Percentiles rank a stretch among this genome's conserved stretches.
Evolutionary conservation across 225 moss, liverwort and hornwort genomes (phyloP).

Genomic region (Climacium dendroides): DNA sequence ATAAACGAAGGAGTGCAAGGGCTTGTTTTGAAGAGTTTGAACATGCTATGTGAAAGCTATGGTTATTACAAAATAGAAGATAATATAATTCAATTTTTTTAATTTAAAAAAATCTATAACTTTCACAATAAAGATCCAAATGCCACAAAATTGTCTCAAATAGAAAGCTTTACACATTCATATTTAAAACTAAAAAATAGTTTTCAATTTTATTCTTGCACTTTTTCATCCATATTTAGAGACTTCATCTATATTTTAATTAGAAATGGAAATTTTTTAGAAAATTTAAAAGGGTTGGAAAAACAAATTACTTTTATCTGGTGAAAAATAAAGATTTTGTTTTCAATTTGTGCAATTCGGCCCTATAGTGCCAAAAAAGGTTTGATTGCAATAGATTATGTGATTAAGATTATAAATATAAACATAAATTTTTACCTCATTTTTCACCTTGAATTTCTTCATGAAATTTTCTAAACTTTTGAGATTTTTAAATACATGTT

Average conservation of each 20-base stretch:
- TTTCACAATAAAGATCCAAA: no score
- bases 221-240: background rate
- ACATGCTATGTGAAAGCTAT: no score
- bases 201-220: background rate
- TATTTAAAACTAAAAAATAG: background rate
- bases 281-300: background rate
- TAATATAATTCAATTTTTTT: no score
- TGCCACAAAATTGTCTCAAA: no score
- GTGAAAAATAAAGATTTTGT: background rate
- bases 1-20: no score
- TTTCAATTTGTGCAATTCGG: background rate
- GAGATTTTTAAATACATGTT: background rate
- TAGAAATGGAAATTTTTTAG: background rate
- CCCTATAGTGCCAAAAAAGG: background rate
- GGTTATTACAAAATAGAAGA: no score
- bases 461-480: background rate
- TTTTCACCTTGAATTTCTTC: background rate
- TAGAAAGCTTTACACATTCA: no score
- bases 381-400: no score
- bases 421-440: background rate
- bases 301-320: background rate
- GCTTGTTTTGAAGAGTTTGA: no score
- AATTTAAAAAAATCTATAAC: no score
- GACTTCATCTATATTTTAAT: background rate
- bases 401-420: background rate